Base-by-base conservation (phyloP, 2,329 filamentous ascomycete genomes). In the Aspergillus pseudoterreus region DNA sequence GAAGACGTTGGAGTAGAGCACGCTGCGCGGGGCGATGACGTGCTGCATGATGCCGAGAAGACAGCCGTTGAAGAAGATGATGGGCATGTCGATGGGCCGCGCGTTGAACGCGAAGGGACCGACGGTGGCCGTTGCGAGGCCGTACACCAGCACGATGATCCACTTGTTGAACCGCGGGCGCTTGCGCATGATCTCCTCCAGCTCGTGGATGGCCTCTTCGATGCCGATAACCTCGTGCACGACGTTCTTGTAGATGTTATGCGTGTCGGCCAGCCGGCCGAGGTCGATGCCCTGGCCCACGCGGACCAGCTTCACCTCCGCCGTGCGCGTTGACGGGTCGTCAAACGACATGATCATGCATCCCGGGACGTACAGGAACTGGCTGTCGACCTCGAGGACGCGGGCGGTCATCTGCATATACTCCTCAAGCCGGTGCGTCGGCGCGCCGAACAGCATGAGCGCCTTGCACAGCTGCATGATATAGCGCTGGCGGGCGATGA, bases 291-390 rank as follows among this genome's bases (percentile, higher is more conserved):
- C 73, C 51, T 75, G 72, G 1, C 61, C 61, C 8, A 71, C 68
- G 1, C 72, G 68, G 5, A 77, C 67, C 4, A 78, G 64, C 49
- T 75, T 75, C 27, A 78, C 71, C 51, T 78, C 72, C 0, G 75
- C 74, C 6, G 74, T 77, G 33, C 76, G 71, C 1, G 75, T 76
- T 5, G 69, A 60, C 9, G 67, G 53, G 47, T 77, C 75, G 47
- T 84, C 91, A 64, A 96, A 96, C 4, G 90, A 92, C 65, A 96
- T 87, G 51, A 96, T 88, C 92, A 96, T 96, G 64, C 89, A 95
- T 0, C 89, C 89, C 0, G 92, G 91, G 27, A 96, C 83, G 66
- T 96, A 96, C 19, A 96, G 75, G 61, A 94, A 96, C 63, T 95
- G 90, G 5, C 87, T 87, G 58, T 95, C 88, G 14, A 96, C 92